A percentile compares a stretch with the other conserved stretches of the same genome.
These are phyloP conservation scores for Bromus sterilis DNA, from an alignment of 176 grass and related monocot species.

Conservation along the genomic window DNA sequence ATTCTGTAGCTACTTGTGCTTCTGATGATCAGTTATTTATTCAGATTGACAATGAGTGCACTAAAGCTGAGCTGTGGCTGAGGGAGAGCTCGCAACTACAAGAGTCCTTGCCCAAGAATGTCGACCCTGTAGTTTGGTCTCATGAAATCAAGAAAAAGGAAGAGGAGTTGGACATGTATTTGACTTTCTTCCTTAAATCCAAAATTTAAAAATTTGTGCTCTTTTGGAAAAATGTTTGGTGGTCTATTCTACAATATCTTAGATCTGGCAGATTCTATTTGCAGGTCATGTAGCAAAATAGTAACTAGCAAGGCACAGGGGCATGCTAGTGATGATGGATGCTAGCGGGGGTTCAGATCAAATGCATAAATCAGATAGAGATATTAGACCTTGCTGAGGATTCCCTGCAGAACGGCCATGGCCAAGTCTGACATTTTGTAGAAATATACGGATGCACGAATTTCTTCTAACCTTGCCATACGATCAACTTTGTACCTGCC, in stretches of 20 bases:
- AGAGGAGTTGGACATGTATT: conserved; percentile 71
- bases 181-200: conserved; percentile 16
- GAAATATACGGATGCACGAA: conserved; percentile 14
- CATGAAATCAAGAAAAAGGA: conserved; percentile 60
- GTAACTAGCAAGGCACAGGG: conserved; percentile 34
- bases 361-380: conserved; percentile 35
- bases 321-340: conserved; percentile 43
- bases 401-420: not conserved
- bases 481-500: conserved; percentile 19
- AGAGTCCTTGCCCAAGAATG: conserved; percentile 71
- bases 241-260: conserved; percentile 9
- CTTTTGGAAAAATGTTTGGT: not conserved
- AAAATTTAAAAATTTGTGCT: not conserved
- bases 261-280: conserved; percentile 18
- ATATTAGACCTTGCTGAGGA: conserved; percentile 28
- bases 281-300: conserved; percentile 69
- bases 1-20: conserved; percentile 1
- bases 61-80: conserved; percentile 81
- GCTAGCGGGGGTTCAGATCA: conserved; percentile 41
- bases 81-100: conserved; percentile 60
- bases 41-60: conserved; percentile 69
- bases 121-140: conserved; percentile 79
- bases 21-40: not conserved
- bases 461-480: conserved; percentile 28
- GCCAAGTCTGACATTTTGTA: conserved; percentile 29